Evolutionary conservation across 179 eudicot species (phyloP).

Genomic region (Corrigiola litoralis): DNA sequence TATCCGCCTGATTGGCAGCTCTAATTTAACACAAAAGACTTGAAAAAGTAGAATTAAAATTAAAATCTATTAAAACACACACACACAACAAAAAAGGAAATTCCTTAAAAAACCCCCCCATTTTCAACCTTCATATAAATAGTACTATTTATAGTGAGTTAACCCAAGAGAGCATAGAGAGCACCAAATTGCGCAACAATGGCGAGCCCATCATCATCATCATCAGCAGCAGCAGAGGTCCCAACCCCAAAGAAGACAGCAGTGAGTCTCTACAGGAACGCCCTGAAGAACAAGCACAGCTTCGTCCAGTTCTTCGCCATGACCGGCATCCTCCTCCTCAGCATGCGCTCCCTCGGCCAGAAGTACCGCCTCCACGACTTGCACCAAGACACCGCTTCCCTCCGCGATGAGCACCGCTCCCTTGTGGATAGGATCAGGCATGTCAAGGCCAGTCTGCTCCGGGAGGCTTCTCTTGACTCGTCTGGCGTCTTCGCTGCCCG

Average conservation of each 20-base stretch:
- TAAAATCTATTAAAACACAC: no score
- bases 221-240: conserved; percentile 6
- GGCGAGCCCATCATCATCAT: conserved; percentile 28
- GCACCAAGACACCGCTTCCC: conserved; percentile 36
- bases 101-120: not conserved
- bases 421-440: conserved; percentile 35
- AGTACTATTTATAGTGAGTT: not conserved
- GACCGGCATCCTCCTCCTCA: conserved; percentile 60
- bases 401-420: conserved; percentile 38
- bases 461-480: conserved; percentile 51
- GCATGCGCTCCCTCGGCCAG: conserved; percentile 56
- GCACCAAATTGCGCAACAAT: conserved; percentile 15
- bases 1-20: no score
- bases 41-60: no score
- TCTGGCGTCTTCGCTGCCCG: conserved; percentile 47
- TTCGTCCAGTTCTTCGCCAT: conserved; percentile 70
- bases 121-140: not conserved
- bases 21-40: no score
- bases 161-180: not conserved
- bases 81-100: no score
- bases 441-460: conserved; percentile 45
- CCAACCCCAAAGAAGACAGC: conserved; percentile 19
- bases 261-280: conserved; percentile 44
- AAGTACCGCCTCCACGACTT: conserved; percentile 65
- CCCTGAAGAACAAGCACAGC: conserved; percentile 49